Evolutionary conservation across 1,284 basidiomycete genomes (phyloP), one percentile per base, ranked within the genome.

Genomic region (Dichomitus squalens): DNA sequence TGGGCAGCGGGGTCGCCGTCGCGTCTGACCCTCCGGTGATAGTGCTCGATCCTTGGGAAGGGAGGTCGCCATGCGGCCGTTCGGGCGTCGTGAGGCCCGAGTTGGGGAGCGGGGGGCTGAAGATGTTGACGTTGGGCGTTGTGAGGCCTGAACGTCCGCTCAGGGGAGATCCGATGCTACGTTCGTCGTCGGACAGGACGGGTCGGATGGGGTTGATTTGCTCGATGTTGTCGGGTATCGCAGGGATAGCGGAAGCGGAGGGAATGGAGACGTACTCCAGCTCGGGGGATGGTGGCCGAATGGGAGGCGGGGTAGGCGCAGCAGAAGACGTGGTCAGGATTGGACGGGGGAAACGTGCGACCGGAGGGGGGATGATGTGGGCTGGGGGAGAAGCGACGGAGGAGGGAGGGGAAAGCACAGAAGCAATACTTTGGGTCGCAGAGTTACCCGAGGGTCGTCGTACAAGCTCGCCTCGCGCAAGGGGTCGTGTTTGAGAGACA

Each of bases 1-100:
- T 68, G 29, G 67, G 68, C 20, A 70, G 61, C 14, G 64, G 60
- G 2, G 62, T 64, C 3, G 55, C 44, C 46, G n/a, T 68, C 67
- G 4, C 63, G 18, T 51, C 47, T 1, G 60, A 55, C 9, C 33
- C 60, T n/a, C 51, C 49, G 14, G 58, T 62, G 8, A 59, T 56
- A 2, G 51, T 66, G 52, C 44, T 63, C 35, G 20, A 56, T 18
- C 48, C 58, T 11, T 64, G 23, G 48, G 23, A 40, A 51, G 16
- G 62, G 57, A 8, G 34, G 58, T 53, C 4, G 60, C 54, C 6
- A 55, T 33, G 18, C 11, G 58, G 0, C 51, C 46, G 40, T 65
- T 54, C 23, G 8, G 70, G 70, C 0, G 70, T 71, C 2, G 70
- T 72, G 14, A 70, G 52, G 18, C 67, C 67, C 11, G 68, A 70